Evolutionary conservation across 257 asterid species (phyloP).

Genomic region (Coffea canephora): DNA sequence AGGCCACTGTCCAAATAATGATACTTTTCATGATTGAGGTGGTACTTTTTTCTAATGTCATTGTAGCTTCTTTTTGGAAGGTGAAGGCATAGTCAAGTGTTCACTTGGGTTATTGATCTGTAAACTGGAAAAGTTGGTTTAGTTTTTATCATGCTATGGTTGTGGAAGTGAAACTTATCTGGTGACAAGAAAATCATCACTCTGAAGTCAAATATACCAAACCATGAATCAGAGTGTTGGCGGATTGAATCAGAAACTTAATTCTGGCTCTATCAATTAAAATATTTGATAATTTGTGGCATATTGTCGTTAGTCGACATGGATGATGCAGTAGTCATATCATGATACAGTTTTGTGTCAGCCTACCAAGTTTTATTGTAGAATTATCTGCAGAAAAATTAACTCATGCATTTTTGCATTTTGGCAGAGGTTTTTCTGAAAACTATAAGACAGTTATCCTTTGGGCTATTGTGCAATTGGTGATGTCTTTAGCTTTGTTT

Average conservation of each 20-base stretch:
- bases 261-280: no score
- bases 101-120: not conserved
- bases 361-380: not conserved
- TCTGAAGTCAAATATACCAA: not conserved
- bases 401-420: not conserved
- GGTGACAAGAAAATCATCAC: not conserved
- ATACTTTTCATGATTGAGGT: not conserved
- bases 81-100: no score
- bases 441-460: not conserved
- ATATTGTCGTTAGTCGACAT: not conserved
- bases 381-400: not conserved
- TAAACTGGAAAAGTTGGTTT: not conserved
- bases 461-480: not conserved
- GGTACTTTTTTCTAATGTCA: not conserved
- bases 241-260: not conserved
- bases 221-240: not conserved
- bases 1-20: not conserved
- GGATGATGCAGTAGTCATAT: not conserved
- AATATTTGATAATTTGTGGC: not conserved
- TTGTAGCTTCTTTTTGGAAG: not conserved
- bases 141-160: not conserved
- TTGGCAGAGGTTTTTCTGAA: not conserved
- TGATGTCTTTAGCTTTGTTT: not conserved
- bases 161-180: not conserved
- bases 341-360: not conserved